Evolutionary conservation across 768 basidiomycete species (phyloP), one percentile per base, ranked within the genome.

Genomic region (Lactifluus subvellereus): DNA sequence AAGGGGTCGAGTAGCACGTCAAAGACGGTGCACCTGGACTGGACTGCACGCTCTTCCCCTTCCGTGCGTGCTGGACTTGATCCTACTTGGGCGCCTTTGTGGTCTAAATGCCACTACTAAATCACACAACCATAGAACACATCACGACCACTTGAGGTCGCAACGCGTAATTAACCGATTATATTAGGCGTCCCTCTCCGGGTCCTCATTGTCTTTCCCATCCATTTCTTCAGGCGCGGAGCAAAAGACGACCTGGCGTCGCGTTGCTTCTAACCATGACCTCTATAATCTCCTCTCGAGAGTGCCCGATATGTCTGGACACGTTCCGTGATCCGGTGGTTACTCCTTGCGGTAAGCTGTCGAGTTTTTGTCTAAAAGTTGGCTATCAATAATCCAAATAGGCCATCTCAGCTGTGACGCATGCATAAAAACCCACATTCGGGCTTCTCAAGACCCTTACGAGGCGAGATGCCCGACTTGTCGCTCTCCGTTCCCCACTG

Each of bases 231-330:
- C 14, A 16, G 52, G 20, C 35, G 14, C 50, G 18, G 20, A 13
- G 40, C 38, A 60, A 6, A 30, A 20, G 6, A 35, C 33, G 40
- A 33, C 50, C 11, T 18, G 40, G 9, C 7, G 30, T 52, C 30
- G 50, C 58, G 8, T 49, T 27, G 43, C 45, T n/a, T 30, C 13
- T 18, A 14, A n/a, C 7, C 22, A 52, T 48, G 50, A 2, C 50
- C 33, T 52, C 51, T 57, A 4, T 14, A 16, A 42, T 45, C 55
- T 10, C 42, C 32, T 13, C 32, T n/a, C 38, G 11, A 33, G 51
- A 62, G 10, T 67, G 67, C 45, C 56, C 65, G 2, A 60, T 68
- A 32, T 68, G 67, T 54, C 47, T 62, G 14, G 67, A 66, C 11
- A 45, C 8, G 45, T 32, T 62, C 54, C 47, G 37, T 11, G 35